Conservation (phyloP, 345 rosid species). For the Gossypium arboreum region DNA sequence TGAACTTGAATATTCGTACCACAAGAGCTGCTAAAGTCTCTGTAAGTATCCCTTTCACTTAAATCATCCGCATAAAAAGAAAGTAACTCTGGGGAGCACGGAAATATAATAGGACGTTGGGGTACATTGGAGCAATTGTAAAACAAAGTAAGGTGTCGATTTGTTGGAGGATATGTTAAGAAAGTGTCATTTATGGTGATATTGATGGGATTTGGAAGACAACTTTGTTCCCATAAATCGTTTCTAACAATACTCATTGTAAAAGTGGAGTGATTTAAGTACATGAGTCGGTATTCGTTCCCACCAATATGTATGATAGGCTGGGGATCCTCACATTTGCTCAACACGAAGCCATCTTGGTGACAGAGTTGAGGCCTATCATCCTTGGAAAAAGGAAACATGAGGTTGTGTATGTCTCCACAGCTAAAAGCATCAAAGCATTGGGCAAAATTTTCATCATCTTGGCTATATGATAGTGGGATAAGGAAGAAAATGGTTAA, state of each 20-base stretch:
- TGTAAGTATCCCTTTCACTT: background rate
- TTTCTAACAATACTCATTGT: background rate
- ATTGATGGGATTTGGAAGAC: background rate
- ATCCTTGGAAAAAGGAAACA: background rate
- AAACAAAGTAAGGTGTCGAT: background rate
- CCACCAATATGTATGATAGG: background rate
- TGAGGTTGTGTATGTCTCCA: background rate
- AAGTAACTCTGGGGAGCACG: background rate
- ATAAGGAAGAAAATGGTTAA: background rate
- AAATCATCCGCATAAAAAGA: background rate
- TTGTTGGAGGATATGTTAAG: background rate
- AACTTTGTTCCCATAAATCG: background rate
- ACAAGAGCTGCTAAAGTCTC: background rate
- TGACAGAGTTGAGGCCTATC: background rate
- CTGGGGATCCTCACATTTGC: background rate
- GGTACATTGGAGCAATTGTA: background rate
- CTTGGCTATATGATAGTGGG: background rate
- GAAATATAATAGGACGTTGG: background rate
- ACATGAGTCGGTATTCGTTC: background rate
- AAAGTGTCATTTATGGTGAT: background rate
- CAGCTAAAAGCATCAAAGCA: background rate
- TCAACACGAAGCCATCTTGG: background rate
- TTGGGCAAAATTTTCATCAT: background rate
- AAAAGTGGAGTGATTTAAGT: background rate
- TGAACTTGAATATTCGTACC: background rate